These are phyloP conservation scores for Terfezia boudieri DNA, from an alignment of 495 filamentous ascomycete genomes.

Conservation along the genomic window DNA sequence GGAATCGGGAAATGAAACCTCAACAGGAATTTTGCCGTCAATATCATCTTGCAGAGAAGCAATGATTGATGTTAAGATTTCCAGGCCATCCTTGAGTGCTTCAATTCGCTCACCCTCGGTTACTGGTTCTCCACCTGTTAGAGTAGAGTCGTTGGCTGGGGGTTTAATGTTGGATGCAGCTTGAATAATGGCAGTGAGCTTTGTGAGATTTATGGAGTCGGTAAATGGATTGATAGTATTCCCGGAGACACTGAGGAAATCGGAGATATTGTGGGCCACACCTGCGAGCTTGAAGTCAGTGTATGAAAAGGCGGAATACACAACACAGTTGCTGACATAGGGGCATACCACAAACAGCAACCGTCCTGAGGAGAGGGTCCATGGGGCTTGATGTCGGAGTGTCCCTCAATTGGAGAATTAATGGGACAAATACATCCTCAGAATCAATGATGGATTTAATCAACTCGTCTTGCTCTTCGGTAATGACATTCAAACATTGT, in stretches of 20 bases:
- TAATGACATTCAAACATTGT: slow-evolving; percentile 29
- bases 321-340: not conserved
- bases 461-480: slow-evolving; percentile 24
- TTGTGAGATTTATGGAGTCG: slow-evolving; percentile 11
- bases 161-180: not conserved
- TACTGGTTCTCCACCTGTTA: not conserved
- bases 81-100: slow-evolving; percentile 28
- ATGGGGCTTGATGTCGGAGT: not conserved
- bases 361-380: not conserved
- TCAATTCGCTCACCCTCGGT: slow-evolving; percentile 10
- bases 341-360: not conserved
- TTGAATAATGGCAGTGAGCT: slow-evolving; percentile 9
- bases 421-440: not conserved
- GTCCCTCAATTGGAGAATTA: not conserved
- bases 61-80: slow-evolving; percentile 36
- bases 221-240: not conserved
- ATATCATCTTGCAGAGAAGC: slow-evolving; percentile 25
- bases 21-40: slow-evolving; percentile 4
- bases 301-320: too few relatives aligned
- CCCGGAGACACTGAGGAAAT: not conserved
- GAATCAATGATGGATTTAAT: not conserved
- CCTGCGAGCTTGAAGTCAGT: not conserved
- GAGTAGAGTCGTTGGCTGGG: not conserved
- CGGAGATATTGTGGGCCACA: slow-evolving; percentile 6
- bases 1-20: slow-evolving; percentile 12